These are phyloP conservation scores for Pelargonium australe DNA, from an alignment of 441 rosid genomes.

Conservation along the genomic window DNA sequence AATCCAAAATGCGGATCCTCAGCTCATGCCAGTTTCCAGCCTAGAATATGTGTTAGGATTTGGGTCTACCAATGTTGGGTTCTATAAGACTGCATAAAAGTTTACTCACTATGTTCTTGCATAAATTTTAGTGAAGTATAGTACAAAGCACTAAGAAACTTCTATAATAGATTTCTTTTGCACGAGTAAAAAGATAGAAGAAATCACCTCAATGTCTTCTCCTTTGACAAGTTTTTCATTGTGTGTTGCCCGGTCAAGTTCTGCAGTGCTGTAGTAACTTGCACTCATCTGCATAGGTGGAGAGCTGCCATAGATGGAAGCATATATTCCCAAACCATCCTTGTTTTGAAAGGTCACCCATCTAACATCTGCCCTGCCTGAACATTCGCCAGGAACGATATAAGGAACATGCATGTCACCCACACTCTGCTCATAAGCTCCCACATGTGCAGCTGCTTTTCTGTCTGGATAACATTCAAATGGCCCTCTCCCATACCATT, in stretches of 20 bases:
- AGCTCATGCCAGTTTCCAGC: neutral
- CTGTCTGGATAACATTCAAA: slow-evolving; percentile 96
- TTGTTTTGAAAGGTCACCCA: slow-evolving; percentile 76
- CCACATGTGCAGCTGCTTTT: slow-evolving; percentile 87
- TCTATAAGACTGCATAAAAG: neutral
- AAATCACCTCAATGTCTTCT: slow-evolving; percentile 66
- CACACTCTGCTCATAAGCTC: slow-evolving; percentile 51
- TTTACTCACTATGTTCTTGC: neutral
- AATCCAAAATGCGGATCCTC: neutral
- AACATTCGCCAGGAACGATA: slow-evolving; percentile 78
- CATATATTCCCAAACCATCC: slow-evolving; percentile 75
- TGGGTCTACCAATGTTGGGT: neutral
- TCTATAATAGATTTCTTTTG: neutral
- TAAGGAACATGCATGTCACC: slow-evolving; percentile 89
- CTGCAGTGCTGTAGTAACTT: slow-evolving; percentile 59
- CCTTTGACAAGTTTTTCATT: slow-evolving; percentile 68
- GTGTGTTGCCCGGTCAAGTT: slow-evolving; percentile 71
- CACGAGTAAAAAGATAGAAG: slow-evolving; percentile 5
- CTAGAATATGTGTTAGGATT: neutral
- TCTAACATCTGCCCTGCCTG: slow-evolving; percentile 89
- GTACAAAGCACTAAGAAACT: neutral
- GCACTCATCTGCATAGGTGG: slow-evolving; percentile 94
- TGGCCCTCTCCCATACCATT: slow-evolving; percentile 94
- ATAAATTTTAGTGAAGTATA: neutral
- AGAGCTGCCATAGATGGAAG: slow-evolving; percentile 63